Base-by-base conservation (phyloP, 1,139 yeast species). In the Hansenula anomala region DNA sequence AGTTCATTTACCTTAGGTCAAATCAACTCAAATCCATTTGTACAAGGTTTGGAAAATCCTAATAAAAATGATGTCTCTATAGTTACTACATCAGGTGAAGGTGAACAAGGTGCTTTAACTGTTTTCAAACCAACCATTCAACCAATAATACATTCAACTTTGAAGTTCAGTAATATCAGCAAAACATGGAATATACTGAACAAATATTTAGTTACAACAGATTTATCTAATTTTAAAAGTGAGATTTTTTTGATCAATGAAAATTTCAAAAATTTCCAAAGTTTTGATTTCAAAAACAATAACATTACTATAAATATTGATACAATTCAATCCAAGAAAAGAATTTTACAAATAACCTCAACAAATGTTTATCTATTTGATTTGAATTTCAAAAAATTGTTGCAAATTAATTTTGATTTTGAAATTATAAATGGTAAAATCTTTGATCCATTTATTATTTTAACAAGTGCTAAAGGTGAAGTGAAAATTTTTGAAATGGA, bases 341-440 rank as follows among this genome's bases (percentile, higher is more conserved):
- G 76, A 45, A 77, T 87, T 35, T 72, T 87, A 14, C 96, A 89
- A 56, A 78, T 88, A 1, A 81, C 94, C 1, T 76, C 85, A 1
- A 73, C 75, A 34, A 80, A 78, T 43, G 71, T 88, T 29, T 69
- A 74, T 29, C 59, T 87, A 4, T 88, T 79, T 56, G 86, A 83
- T 52, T 67, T 78, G 37, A 74, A 74, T 33, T 83, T 88, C 57
- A 73, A 75, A 43, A 59, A 63, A 33, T 38, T 64, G 15, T 54
- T 63, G 4, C 63, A 66, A 26, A 57, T 61, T 33, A 62, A 64
- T 33, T 61, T 78, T 29, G 67, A 64, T 38, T 61, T 73, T 43
- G 81, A 76, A 49, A 74, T 78, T 16, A 66, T 77, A 37, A 75
- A 73, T 49, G 79, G 79, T 44, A 73, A 73, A 13, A 67, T 78